phyloP scores from a whole-genome alignment of 225 moss, liverwort and hornwort genomes.

The Pleurozium schreberi region DNA sequence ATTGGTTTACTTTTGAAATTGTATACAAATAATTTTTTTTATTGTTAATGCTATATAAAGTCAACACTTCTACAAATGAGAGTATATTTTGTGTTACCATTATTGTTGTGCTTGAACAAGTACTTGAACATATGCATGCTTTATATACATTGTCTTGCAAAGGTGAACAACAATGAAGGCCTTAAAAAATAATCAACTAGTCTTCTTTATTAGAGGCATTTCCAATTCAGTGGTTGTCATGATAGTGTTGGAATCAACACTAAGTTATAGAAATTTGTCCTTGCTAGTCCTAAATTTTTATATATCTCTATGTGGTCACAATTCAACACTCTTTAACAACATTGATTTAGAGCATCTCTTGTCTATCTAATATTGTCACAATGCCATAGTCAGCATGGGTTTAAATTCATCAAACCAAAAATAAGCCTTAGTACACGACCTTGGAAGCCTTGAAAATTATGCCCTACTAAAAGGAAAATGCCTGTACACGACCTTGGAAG shows the following conservation, averaged over 20 bases:
- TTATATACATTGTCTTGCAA: too few relatives aligned
- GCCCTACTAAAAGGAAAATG: too few relatives aligned
- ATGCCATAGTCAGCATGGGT: rapidly evolving
- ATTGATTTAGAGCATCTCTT: neutral
- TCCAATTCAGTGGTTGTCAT: neutral
- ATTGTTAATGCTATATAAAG: too few relatives aligned
- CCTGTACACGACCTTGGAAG: too few relatives aligned
- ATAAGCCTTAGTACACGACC: too few relatives aligned
- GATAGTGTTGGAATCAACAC: neutral
- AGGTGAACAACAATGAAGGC: too few relatives aligned
- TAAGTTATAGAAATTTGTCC: neutral
- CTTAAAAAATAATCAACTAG: neutral
- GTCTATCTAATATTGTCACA: neutral
- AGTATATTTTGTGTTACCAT: too few relatives aligned
- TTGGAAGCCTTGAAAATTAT: too few relatives aligned
- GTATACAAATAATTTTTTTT: too few relatives aligned
- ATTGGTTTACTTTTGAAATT: rapidly evolving
- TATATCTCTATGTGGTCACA: neutral
- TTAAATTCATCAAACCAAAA: neutral
- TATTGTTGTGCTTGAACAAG: too few relatives aligned
- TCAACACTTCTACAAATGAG: too few relatives aligned
- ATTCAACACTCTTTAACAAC: neutral
- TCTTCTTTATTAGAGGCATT: neutral
- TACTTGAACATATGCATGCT: too few relatives aligned
- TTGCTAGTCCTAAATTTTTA: neutral